Base-by-base conservation (phyloP, 208 protist genomes). In the Leishmania amazonensis region DNA sequence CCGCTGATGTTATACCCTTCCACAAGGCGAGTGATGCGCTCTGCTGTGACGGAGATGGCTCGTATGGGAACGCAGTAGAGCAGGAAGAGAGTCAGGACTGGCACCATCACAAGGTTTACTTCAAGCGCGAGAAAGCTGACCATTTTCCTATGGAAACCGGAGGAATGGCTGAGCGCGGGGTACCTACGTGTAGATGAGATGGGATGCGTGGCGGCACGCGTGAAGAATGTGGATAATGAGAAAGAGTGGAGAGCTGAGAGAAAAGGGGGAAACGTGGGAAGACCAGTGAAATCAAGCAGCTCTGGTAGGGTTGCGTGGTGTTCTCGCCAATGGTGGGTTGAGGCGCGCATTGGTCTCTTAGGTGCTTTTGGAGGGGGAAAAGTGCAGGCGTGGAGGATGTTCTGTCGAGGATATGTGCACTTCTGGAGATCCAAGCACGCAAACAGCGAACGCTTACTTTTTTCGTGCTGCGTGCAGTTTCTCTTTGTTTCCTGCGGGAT, bases 91-190 rank as follows among this genome's bases (percentile, higher is more conserved):
- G 79, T 71, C 21, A 91, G 53, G 35, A 88, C 84, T 49, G 90
- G 90, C 38, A 90, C 67, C 85, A 94, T 90, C 40, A 94, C 51
- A 54, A 85, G 79, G 73, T 91, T 87, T n/a, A 94, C 81, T 58
- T 94, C 90, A 5, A 94, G 78, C 11, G 83, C 35, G 19, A 89
- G 51, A 78, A 83, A 70, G 62, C 82, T 90, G 45, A 85, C 71
- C 88, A 94, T 91, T 64, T 67, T 83, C 2, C 38, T 51, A 6
- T 0, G 65, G 77, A n/a, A 72, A 57, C 49, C n/a, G 1, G 51
- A 47, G 70, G 15, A 45, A 35, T 15, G 45, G n/a, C 7, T 40
- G 76, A 64, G 65, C 11, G 24, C 28, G 62, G 40, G 40, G 45
- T 75, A 31, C n/a, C 28, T 35, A 19, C 8, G 11, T 51, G 24